Evolutionary conservation across 345 rosid genomes (phyloP), one percentile per base, ranked within the genome.

Genomic region (Ceriops decandra): DNA sequence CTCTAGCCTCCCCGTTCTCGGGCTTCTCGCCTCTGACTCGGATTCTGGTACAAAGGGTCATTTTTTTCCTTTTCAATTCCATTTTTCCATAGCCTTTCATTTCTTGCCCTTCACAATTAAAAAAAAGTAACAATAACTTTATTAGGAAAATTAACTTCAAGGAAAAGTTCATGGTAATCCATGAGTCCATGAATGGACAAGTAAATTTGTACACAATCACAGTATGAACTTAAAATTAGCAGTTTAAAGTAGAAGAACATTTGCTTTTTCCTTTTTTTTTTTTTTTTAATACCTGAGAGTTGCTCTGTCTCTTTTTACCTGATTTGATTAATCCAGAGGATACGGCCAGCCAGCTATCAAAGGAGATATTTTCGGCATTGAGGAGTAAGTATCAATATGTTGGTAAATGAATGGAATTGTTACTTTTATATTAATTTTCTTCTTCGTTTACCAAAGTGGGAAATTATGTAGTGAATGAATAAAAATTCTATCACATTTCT

Each of bases 41-140:
- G 36, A 21, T 30, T 56, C 60, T n/a, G 84, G 86, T 83, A 66
- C 13, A 42, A 42, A 15, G 49, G 31, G 19, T 22, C 5, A 51
- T 32, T 46, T 21, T 21, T 33, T 33, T 69, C 26, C 32, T 13
- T 58, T 53, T 17, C 20, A 1, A 2, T 3, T 30, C 5, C 19
- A 66, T 10, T 7, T 21, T 28, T 51, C 32, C 3, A 42, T 8
- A 52, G 24, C 46, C 26, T 74, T 6, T 63, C 60, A 10, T 31
- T 36, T 17, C 38, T 28, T 32, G 27, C 19, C 1, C 28, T 5
- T 19, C 27, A 28, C 21, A 47, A 9, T n/a, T 26, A 26, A 26
- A 26, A 30, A 51, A 11, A 6, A 10, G 7, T 2, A 13, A 42
- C 0, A 15, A 13, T 42, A 15, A 42, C 5, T 42, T 42, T 42